Evolutionary conservation across 495 filamentous ascomycete genomes (phyloP).

Genomic region (Saxophila tyrrhenica): DNA sequence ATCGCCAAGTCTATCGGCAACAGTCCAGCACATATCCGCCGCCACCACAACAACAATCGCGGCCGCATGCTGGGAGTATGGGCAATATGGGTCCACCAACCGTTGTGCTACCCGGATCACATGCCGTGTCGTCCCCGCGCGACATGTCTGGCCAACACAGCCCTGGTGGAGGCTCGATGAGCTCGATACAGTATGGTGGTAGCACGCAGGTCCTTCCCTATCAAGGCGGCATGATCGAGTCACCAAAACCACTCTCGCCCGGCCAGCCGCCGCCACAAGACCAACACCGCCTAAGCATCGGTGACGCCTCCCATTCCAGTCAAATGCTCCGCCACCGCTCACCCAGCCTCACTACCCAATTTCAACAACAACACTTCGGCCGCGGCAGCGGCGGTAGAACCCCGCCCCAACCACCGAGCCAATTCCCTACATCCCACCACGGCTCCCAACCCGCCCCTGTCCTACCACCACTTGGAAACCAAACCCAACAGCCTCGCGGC

Average conservation of each 20-base stretch:
- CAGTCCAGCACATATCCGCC: constrained; percentile 72
- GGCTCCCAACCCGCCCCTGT: constrained; percentile 41
- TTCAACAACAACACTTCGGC: constrained; percentile 54
- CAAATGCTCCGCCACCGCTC: constrained; percentile 48
- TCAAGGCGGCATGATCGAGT: constrained; percentile 67
- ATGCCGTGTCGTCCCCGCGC: constrained; percentile 17
- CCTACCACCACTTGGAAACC: constrained; percentile 30
- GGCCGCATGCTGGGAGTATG: constrained; percentile 18
- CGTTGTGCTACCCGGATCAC: constrained; percentile 16
- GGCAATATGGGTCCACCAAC: constrained; percentile 23
- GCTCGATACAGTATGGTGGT: constrained; percentile 1
- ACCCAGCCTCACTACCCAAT: constrained; percentile 55
- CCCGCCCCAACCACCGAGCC: constrained; percentile 27
- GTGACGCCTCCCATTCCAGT: constrained; percentile 35
- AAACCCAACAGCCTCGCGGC: neutral
- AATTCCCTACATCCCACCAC: constrained; percentile 25
- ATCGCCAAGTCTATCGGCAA: constrained; percentile 42
- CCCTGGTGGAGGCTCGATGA: constrained; percentile 6
- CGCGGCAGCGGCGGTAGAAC: constrained; percentile 37
- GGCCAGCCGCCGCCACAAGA: constrained; percentile 47
- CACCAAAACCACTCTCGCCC: constrained; percentile 76
- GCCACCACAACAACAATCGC: constrained; percentile 30
- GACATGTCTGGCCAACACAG: constrained; percentile 19
- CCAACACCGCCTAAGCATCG: constrained; percentile 46
- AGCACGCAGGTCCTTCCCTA: neutral